phyloP scores from a whole-genome alignment of 441 rosid species.

The Croton laevigatus region DNA sequence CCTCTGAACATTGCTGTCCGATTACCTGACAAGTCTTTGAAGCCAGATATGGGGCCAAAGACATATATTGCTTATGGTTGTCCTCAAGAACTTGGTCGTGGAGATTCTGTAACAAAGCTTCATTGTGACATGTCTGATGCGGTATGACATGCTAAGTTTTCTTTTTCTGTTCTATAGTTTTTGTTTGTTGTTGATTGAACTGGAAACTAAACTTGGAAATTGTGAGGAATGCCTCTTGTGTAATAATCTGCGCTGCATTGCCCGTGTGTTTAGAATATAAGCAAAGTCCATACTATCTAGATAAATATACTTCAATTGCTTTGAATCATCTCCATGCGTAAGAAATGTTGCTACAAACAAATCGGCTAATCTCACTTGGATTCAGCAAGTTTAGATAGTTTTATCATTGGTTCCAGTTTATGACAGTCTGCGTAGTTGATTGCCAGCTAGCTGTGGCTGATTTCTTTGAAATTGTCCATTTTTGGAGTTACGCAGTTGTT shows the following conservation, averaged over 20 bases:
- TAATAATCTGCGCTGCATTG: not conserved
- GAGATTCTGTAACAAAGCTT: conserved; percentile 91
- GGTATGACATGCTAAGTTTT: conserved; percentile 35
- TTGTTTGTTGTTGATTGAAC: not conserved
- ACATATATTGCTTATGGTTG: conserved; percentile 83
- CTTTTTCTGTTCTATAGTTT: not conserved
- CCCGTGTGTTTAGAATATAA: not conserved
- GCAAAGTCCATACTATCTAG: not conserved
- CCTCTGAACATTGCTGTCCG: conserved; percentile 60
- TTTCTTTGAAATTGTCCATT: not conserved
- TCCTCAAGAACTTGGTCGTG: conserved; percentile 80
- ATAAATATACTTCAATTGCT: not conserved
- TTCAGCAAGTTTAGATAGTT: not conserved
- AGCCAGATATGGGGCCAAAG: conserved; percentile 97
- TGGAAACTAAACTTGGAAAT: not conserved
- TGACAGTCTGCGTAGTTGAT: not conserved
- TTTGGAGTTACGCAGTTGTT: not conserved
- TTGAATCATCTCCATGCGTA: not conserved
- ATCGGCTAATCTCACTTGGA: not conserved
- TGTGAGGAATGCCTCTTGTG: not conserved
- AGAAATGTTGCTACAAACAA: not conserved
- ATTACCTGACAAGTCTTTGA: conserved; percentile 50
- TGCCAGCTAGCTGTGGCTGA: not conserved
- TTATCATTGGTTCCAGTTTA: not conserved
- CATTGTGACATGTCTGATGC: conserved; percentile 98